phyloP scores from a whole-genome alignment of 2,329 filamentous ascomycete genomes.

The Sarocladium strictum region DNA sequence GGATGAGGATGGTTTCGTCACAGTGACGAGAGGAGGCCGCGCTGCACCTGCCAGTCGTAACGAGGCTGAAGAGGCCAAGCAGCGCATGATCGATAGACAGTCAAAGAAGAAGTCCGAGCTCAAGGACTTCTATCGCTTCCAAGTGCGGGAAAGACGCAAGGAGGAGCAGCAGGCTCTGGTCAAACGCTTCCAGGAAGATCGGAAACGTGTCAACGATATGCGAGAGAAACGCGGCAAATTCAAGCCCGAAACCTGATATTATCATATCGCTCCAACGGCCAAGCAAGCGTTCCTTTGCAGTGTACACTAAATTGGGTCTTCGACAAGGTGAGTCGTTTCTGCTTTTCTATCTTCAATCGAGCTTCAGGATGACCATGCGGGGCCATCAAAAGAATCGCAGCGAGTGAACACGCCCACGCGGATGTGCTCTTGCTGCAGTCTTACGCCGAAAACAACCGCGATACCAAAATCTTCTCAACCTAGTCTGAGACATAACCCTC shows the following conservation, averaged over 20 bases:
- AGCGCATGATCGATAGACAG: conserved; percentile 57
- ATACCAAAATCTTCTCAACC: conserved; percentile 59
- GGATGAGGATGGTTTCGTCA: conserved; percentile 94
- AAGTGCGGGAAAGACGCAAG: conserved; percentile 73
- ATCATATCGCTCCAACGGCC: not conserved
- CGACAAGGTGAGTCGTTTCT: conserved; percentile 4
- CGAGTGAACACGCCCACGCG: not conserved
- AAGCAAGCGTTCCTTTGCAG: too few relatives aligned
- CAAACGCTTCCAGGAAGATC: conserved; percentile 70
- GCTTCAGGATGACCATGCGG: conserved; percentile 46
- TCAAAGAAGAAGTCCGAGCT: conserved; percentile 57
- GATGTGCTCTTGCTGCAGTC: not conserved
- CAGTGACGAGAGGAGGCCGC: conserved; percentile 74
- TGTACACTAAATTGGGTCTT: not conserved
- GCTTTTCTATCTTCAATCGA: conserved; percentile 11
- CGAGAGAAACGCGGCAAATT: conserved; percentile 60
- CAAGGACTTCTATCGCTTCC: conserved; percentile 79
- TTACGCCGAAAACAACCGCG: conserved; percentile 40
- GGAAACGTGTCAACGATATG: conserved; percentile 65
- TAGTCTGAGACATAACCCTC: conserved; percentile 41
- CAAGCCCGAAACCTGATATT: conserved; percentile 40
- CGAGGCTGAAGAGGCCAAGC: conserved; percentile 57
- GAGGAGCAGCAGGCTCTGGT: conserved; percentile 63
- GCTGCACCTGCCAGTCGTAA: conserved; percentile 68
- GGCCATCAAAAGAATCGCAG: conserved; percentile 38